These are phyloP conservation scores for Pseudogymnoascus sp. DNA, from an alignment of 2,329 filamentous ascomycete genomes.

Conservation along the genomic window DNA sequence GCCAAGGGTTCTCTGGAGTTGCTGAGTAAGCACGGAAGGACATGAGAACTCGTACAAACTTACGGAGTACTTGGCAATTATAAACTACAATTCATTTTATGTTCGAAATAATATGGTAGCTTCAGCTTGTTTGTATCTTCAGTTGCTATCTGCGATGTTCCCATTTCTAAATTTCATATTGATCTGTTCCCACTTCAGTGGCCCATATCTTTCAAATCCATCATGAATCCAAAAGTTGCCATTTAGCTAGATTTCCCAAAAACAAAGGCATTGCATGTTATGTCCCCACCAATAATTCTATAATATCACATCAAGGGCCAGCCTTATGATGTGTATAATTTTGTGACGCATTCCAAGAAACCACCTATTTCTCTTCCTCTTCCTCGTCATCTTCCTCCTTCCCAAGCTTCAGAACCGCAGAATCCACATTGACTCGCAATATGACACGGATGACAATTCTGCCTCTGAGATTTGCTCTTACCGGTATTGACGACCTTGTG, in stretches of 20 bases:
- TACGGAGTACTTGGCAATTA: not conserved
- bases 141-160: not conserved
- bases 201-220: not conserved
- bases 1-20: not conserved
- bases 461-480: no score
- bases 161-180: not conserved
- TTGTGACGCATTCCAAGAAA: not conserved
- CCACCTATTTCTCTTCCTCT: not conserved
- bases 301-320: not conserved
- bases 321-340: not conserved
- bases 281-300: not conserved
- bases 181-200: not conserved
- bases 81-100: not conserved
- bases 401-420: not conserved
- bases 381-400: not conserved
- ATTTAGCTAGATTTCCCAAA: not conserved
- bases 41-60: not conserved
- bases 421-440: not conserved
- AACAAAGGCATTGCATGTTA: not conserved
- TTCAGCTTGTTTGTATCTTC: not conserved
- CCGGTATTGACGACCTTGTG: not conserved
- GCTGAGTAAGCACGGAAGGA: not conserved
- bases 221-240: not conserved
- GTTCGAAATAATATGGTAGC: not conserved
- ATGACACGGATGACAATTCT: not conserved